Evolutionary conservation across 1,284 basidiomycete genomes (phyloP).

Genomic region (Ustilago xerochloae): DNA sequence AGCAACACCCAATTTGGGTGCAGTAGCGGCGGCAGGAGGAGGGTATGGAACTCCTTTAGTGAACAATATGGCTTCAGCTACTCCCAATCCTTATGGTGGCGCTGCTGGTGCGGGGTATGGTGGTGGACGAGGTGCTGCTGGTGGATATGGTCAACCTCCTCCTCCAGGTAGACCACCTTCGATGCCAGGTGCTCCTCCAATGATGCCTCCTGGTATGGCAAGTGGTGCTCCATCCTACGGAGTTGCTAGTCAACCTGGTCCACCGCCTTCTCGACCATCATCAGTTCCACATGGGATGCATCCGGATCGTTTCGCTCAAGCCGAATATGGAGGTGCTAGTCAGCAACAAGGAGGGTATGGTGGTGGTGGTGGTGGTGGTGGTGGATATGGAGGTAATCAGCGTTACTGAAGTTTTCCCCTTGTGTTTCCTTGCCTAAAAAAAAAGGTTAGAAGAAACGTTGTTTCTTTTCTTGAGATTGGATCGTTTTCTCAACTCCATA

Average conservation of each 20-base stretch:
- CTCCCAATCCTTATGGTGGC: slow-evolving; percentile 36
- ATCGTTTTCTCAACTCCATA: not conserved
- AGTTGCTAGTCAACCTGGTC: slow-evolving; percentile 23
- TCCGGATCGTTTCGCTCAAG: slow-evolving; percentile 52
- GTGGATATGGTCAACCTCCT: slow-evolving; percentile 31
- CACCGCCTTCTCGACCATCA: slow-evolving; percentile 37
- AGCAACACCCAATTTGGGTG: slow-evolving; percentile 14
- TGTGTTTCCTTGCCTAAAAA: no score
- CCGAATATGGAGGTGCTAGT: slow-evolving; percentile 28
- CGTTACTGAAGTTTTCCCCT: no score
- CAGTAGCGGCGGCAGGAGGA: slow-evolving; percentile 3
- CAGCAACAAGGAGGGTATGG: slow-evolving; percentile 11
- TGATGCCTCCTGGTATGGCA: slow-evolving; percentile 37
- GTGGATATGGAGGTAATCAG: not conserved
- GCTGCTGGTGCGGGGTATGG: slow-evolving; percentile 17
- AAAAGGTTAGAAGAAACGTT: no score
- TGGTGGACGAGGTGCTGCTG: slow-evolving; percentile 1
- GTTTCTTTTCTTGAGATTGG: not conserved
- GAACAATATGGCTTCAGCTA: slow-evolving; percentile 39
- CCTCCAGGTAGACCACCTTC: slow-evolving; percentile 34
- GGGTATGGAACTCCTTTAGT: slow-evolving; percentile 35
- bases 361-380: not conserved
- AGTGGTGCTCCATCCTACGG: slow-evolving; percentile 25
- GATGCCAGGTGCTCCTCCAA: slow-evolving; percentile 43
- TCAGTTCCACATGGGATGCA: slow-evolving; percentile 54